Percentiles rank a stretch among this genome's conserved stretches.
Evolutionary conservation across 2,329 filamentous ascomycete species (phyloP).

Genomic region (Didymosphaeria variabile): DNA sequence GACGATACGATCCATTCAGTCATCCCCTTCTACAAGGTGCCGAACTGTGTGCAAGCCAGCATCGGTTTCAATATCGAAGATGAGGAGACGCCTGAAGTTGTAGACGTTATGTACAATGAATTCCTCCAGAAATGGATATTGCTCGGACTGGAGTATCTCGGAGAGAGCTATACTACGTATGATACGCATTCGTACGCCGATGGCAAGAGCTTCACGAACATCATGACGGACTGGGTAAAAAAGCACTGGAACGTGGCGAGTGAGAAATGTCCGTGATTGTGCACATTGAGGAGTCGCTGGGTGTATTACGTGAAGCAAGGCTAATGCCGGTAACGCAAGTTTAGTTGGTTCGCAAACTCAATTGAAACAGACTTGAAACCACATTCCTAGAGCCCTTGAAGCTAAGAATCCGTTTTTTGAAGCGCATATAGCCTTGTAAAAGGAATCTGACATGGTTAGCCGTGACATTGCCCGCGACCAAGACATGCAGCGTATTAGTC

Average conservation of each 20-base stretch:
- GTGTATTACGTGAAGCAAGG: neutral
- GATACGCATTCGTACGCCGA: slow-evolving; percentile 64
- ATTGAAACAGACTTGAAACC: neutral
- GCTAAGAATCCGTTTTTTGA: too few species aligned
- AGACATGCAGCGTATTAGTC: too few species aligned
- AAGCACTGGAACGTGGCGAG: slow-evolving; percentile 59
- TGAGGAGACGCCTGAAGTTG: slow-evolving; percentile 68
- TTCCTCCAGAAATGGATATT: slow-evolving; percentile 88
- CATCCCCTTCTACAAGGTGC: slow-evolving; percentile 78
- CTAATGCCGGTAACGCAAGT: neutral
- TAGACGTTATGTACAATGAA: slow-evolving; percentile 91
- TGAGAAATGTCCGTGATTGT: slow-evolving; percentile 26
- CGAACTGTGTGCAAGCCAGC: slow-evolving; percentile 81
- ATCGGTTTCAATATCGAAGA: slow-evolving; percentile 65
- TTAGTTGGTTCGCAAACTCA: too few species aligned
- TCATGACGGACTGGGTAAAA: slow-evolving; percentile 68
- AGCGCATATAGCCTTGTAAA: too few species aligned
- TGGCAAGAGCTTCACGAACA: slow-evolving; percentile 63
- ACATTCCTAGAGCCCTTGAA: too few species aligned
- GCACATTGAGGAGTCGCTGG: neutral
- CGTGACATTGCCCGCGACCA: too few species aligned
- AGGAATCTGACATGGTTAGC: too few species aligned
- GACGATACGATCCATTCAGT: slow-evolving; percentile 87
- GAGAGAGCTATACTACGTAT: slow-evolving; percentile 58
- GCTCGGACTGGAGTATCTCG: slow-evolving; percentile 72